Conservation (phyloP, 441 rosid species). For the Jatropha podagrica region DNA sequence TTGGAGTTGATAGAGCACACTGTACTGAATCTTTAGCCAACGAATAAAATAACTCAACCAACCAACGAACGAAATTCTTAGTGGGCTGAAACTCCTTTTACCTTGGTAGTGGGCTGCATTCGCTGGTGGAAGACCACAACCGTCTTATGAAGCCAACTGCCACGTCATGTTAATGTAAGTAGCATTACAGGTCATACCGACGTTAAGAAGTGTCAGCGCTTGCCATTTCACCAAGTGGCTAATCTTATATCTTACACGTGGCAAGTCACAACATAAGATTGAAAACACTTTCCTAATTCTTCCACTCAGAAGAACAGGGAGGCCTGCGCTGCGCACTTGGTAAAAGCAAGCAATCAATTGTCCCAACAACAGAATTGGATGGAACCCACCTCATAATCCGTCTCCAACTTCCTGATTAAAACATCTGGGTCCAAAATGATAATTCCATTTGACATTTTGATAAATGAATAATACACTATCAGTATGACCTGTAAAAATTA, state of each 20-base stretch:
- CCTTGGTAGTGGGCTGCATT: not conserved
- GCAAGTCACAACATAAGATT: not conserved
- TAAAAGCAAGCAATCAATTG: constrained; percentile 11
- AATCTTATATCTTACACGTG: not conserved
- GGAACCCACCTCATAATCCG: not conserved
- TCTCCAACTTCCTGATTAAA: not conserved
- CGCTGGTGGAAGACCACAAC: not conserved
- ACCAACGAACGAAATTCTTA: no score
- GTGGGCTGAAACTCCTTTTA: not conserved
- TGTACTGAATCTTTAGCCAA: no score
- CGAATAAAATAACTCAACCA: no score
- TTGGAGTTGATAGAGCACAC: no score
- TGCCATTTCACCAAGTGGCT: not conserved
- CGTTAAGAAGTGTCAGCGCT: constrained; percentile 8
- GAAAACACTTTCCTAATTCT: not conserved
- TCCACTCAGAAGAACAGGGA: not conserved
- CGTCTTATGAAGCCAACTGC: not conserved
- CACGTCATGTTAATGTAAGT: not conserved
- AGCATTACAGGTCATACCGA: not conserved
- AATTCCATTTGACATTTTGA: not conserved
- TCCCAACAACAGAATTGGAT: not conserved
- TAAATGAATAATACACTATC: not conserved
- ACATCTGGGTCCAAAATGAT: no score
- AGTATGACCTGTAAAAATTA: not conserved
- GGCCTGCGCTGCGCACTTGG: not conserved